A percentile compares a stretch with the other conserved stretches of the same genome.
phyloP scores from a whole-genome alignment of 1,139 yeast species.

The Pichia sp. region DNA sequence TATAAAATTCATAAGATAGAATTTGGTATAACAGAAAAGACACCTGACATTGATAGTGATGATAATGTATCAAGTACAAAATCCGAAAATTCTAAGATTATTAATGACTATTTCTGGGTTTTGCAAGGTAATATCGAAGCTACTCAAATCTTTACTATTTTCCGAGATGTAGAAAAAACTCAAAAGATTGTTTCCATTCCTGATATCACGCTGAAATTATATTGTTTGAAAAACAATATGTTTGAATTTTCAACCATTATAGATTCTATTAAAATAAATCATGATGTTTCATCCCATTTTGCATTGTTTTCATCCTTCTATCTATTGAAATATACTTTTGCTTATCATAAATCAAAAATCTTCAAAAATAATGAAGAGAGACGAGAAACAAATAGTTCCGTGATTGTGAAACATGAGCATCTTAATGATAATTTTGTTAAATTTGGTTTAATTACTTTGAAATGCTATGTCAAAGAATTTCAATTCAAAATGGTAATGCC shows the following conservation, averaged over 20 bases:
- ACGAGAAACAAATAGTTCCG: not conserved
- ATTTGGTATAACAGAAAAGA: conserved; percentile 21
- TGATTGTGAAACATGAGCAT: not conserved
- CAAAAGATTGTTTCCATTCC: conserved; percentile 15
- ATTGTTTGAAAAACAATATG: conserved; percentile 12
- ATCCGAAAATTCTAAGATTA: conserved; percentile 6
- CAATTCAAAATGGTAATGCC: conserved; percentile 35
- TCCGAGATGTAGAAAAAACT: not conserved
- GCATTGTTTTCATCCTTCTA: conserved; percentile 49
- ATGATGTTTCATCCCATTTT: conserved; percentile 44
- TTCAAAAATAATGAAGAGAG: conserved; percentile 6
- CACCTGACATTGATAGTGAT: conserved; percentile 1
- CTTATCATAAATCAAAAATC: conserved; percentile 32
- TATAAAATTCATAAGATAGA: conserved; percentile 26
- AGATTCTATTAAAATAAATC: conserved; percentile 15
- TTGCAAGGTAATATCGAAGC: conserved; percentile 1
- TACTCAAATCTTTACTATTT: conserved; percentile 4
- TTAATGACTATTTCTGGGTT: conserved; percentile 20
- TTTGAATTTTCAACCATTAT: conserved; percentile 10
- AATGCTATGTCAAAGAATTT: conserved; percentile 28
- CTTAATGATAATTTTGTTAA: not conserved
- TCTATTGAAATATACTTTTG: conserved; percentile 42
- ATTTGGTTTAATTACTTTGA: conserved; percentile 22
- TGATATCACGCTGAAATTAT: conserved; percentile 5
- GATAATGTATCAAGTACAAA: conserved; percentile 4